These are phyloP conservation scores for Mallotus nudiflorus DNA, from an alignment of 345 rosid genomes.

Conservation along the genomic window DNA sequence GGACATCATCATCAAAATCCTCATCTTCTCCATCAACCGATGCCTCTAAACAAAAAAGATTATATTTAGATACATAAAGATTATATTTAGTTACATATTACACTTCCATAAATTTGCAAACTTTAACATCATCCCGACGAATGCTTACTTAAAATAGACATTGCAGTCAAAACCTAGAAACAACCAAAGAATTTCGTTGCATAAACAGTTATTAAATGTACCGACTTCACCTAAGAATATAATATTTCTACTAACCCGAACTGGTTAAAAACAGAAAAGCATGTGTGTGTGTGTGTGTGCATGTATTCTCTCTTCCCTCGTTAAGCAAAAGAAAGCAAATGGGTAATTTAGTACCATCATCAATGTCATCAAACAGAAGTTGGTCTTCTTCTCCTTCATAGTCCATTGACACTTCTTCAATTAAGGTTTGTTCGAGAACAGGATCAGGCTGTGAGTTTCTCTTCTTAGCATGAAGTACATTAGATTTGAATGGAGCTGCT, in stretches of 20 bases:
- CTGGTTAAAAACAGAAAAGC: too few species aligned
- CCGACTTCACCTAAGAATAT: neutral
- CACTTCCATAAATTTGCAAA: neutral
- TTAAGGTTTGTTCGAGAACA: slow-evolving; percentile 39
- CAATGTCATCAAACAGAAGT: slow-evolving; percentile 50
- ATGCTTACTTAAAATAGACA: neutral
- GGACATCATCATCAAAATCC: slow-evolving; percentile 45
- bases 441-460: slow-evolving; percentile 35
- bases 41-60: slow-evolving; percentile 39
- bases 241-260: too few species aligned
- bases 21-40: slow-evolving; percentile 39
- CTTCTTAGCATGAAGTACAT: slow-evolving; percentile 47
- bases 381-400: slow-evolving; percentile 49
- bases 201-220: neutral
- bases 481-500: slow-evolving; percentile 21
- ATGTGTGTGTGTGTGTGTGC: too few species aligned
- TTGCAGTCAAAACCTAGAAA: neutral
- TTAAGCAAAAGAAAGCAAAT: slow-evolving; percentile 9
- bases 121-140: neutral
- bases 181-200: neutral
- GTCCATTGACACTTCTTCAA: slow-evolving; percentile 43
- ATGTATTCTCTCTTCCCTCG: neutral
- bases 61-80: neutral
- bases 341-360: slow-evolving; percentile 42
- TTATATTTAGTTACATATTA: neutral